These are phyloP conservation scores for Cryptococcus sp. DNA, from an alignment of 1,284 basidiomycete species.

Conservation along the genomic window DNA sequence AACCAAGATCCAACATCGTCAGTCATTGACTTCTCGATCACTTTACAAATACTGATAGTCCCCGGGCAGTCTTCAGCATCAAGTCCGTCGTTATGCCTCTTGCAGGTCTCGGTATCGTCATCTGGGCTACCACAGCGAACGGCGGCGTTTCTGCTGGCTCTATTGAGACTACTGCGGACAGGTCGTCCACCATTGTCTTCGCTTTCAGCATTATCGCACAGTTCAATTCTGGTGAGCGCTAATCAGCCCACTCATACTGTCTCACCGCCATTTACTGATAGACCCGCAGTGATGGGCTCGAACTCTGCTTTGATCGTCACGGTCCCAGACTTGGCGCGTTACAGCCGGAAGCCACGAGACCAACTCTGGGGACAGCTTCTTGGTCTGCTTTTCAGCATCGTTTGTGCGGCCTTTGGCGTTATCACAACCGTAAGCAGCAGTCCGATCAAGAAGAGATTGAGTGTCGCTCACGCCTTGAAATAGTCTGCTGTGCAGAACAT, in stretches of 20 bases:
- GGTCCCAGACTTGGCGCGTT: conserved; percentile 37
- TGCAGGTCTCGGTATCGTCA: conserved; percentile 11
- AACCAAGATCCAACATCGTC: conserved; percentile 13
- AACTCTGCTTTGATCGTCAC: conserved; percentile 32
- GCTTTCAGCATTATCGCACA: conserved; percentile 16
- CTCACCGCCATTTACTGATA: background rate
- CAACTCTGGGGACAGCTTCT: conserved; percentile 35
- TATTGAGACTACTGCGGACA: conserved; percentile 2
- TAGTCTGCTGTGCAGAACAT: conserved; percentile 19
- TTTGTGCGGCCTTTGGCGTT: conserved; percentile 17
- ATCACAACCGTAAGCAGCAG: conserved; percentile 12
- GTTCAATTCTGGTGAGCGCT: conserved; percentile 16
- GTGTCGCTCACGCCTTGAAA: background rate
- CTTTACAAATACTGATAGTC: background rate
- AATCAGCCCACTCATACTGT: conserved; percentile 19
- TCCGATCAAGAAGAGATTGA: background rate
- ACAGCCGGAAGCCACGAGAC: conserved; percentile 28
- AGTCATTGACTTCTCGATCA: background rate
- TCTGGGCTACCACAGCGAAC: conserved; percentile 16
- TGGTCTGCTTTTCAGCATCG: conserved; percentile 33
- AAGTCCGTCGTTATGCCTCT: conserved; percentile 16
- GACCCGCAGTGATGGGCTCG: conserved; percentile 13
- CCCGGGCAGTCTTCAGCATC: conserved; percentile 10
- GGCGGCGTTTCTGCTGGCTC: conserved; percentile 13
- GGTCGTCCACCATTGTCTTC: conserved; percentile 9